These are phyloP conservation scores for Mikania micrantha DNA, from an alignment of 129 eudicot species.

Conservation along the genomic window DNA sequence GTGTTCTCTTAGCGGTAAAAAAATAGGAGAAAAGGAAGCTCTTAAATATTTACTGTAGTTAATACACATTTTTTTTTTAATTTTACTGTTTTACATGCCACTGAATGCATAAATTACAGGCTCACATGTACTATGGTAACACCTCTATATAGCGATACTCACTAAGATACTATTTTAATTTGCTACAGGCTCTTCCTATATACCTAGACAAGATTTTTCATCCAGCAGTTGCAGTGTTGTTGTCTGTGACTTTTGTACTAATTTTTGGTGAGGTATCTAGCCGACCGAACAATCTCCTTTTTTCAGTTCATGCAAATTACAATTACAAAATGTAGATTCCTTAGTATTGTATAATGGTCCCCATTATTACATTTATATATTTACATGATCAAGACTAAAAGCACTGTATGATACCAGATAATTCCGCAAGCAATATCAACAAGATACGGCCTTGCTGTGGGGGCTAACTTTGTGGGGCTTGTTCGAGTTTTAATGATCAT, in stretches of 20 bases:
- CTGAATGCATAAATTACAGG: not conserved
- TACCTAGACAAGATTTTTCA: constrained; percentile 81
- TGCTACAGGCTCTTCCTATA: constrained; percentile 88
- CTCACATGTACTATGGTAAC: not conserved
- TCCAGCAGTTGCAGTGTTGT: constrained; percentile 76
- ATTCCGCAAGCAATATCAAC: constrained; percentile 97
- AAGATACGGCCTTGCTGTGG: constrained; percentile 93
- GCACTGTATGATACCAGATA: constrained; percentile 34
- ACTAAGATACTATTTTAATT: constrained; percentile 13
- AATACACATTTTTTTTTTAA: not conserved
- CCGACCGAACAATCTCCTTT: not conserved
- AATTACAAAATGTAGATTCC: too few species aligned
- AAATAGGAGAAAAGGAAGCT: not conserved
- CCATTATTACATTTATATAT: not conserved
- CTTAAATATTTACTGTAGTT: not conserved
- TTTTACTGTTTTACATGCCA: not conserved
- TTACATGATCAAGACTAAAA: constrained; percentile 19
- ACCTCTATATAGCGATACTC: not conserved
- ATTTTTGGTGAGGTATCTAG: constrained; percentile 85
- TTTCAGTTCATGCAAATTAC: too few species aligned
- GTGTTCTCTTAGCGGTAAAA: not conserved
- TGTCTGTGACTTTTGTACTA: constrained; percentile 91
- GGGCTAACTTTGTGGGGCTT: constrained; percentile 87
- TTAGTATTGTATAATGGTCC: not conserved
- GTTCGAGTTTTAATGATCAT: constrained; percentile 79